phyloP scores from a whole-genome alignment of 805 yeast species.

The Pichia scutulata region DNA sequence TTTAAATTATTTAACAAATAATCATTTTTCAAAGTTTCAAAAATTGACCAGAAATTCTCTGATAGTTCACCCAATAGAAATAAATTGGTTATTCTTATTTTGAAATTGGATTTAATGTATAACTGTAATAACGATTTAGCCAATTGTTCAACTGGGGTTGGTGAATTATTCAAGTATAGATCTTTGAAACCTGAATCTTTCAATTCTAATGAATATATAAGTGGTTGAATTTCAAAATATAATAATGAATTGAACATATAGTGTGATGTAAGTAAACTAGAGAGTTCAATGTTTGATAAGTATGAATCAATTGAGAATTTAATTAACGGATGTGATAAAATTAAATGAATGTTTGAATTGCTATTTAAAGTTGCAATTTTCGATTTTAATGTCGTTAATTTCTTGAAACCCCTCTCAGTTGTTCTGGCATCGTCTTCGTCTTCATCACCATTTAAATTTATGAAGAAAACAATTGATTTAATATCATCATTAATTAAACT shows the following conservation, averaged over 20 bases:
- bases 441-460: neutral
- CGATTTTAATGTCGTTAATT: neutral
- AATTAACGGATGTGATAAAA: constrained; percentile 2
- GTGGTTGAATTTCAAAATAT: constrained; percentile 35
- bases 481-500: constrained; percentile 1
- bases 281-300: constrained; percentile 20
- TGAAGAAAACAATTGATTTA: constrained; percentile 12
- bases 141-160: constrained; percentile 38
- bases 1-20: constrained; percentile 22
- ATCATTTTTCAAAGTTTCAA: constrained; percentile 24
- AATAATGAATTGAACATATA: constrained; percentile 6
- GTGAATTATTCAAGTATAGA: constrained; percentile 20
- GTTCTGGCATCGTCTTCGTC: neutral
- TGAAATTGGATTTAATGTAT: constrained; percentile 33
- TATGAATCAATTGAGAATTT: constrained; percentile 13
- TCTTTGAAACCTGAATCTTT: constrained; percentile 14
- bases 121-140: constrained; percentile 44
- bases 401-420: neutral
- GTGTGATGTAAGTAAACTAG: constrained; percentile 19
- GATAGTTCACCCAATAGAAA: constrained; percentile 57
- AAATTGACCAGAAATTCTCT: constrained; percentile 37
- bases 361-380: neutral
- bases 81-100: constrained; percentile 43
- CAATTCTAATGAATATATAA: constrained; percentile 36
- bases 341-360: constrained; percentile 1